Evolutionary conservation across 2,329 filamentous ascomycete genomes (phyloP).

Genomic region (Didymella segeticola): DNA sequence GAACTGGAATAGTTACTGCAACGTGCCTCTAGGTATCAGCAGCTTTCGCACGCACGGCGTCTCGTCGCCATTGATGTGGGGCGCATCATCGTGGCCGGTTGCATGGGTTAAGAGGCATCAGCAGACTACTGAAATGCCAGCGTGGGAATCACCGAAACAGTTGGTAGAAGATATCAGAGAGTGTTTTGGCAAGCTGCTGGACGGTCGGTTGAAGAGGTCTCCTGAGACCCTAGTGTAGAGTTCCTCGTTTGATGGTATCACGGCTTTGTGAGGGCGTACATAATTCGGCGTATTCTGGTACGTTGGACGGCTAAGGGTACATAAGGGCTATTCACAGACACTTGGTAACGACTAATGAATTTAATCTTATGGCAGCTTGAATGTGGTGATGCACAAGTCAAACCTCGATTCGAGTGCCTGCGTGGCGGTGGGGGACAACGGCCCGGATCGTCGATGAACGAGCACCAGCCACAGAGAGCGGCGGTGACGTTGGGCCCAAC

Average conservation of each 20-base stretch:
- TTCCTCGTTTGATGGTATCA: conserved; percentile 3
- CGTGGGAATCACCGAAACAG: conserved; percentile 51
- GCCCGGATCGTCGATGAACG: conserved; percentile 16
- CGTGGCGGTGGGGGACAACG: not conserved
- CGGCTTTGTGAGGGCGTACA: not conserved
- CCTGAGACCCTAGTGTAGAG: too few relatives aligned
- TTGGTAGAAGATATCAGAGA: conserved; percentile 53
- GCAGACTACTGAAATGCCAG: conserved; percentile 41
- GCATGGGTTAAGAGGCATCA: conserved; percentile 48
- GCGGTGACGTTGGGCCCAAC: conserved; percentile 20
- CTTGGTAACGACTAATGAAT: not conserved
- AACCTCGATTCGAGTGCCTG: not conserved
- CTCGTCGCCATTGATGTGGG: conserved; percentile 48
- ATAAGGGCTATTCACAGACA: not conserved
- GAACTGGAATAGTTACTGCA: conserved; percentile 28
- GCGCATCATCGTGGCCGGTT: conserved; percentile 46
- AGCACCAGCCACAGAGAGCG: conserved; percentile 12
- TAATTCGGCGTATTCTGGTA: not conserved
- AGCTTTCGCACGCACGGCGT: conserved; percentile 38
- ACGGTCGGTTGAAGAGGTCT: conserved; percentile 19
- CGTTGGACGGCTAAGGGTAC: too few relatives aligned
- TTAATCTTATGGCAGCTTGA: too few relatives aligned
- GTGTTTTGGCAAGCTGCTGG: conserved; percentile 38
- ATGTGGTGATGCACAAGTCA: not conserved
- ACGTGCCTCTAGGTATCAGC: conserved; percentile 51